Base-by-base conservation (phyloP, 768 basidiomycete genomes). In the Mycena vulgaris region DNA sequence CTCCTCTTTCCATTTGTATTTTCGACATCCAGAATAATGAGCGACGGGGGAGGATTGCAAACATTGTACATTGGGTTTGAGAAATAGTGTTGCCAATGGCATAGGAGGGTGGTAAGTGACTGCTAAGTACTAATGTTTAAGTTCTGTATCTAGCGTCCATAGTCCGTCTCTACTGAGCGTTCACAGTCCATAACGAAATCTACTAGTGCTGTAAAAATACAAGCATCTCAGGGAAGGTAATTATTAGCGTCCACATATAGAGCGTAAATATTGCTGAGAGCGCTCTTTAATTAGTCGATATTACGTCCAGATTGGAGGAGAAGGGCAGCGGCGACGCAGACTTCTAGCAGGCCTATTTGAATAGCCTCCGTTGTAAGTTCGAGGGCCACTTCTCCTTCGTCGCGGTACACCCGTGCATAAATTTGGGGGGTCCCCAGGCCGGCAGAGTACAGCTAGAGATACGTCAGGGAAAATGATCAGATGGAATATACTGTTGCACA, bases 291-390 rank as follows among this genome's bases (percentile, higher is more conserved):
- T 77, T 51, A 86, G 64, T 86, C 86, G 19, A 86, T 82, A 63
- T 68, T 81, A 64, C 78, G 80, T 35, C 85, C 85, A 42, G 74
- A 83, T 62, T 80, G 80, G 61, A 86, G 76, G 48, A 86, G 75
- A 4, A 80, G 64, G 5, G 83, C 80, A 0, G 84, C 83, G 23
- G 87, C 77, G 37, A 86, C 68, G 65, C 78, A 79, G 7, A 76
- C 71, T 30, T 85, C 81, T 9, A 85, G 73, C 25, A 86, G 79
- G 35, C 81, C 79, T n/a, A 80, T 75, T 60, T 82, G 78, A 30
- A 86, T 69, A 5, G 84, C 83, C 33, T 82, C 79, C 3, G 80
- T 71, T 2, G 83, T 84, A 59, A 86, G 60, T 53, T 87, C 83
- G n/a, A 86, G 81, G 5, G 75, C 63, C 56, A 85, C 76, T 0